These are phyloP conservation scores for Acmispon strigosus DNA, from an alignment of 306 rosid species.

Conservation along the genomic window DNA sequence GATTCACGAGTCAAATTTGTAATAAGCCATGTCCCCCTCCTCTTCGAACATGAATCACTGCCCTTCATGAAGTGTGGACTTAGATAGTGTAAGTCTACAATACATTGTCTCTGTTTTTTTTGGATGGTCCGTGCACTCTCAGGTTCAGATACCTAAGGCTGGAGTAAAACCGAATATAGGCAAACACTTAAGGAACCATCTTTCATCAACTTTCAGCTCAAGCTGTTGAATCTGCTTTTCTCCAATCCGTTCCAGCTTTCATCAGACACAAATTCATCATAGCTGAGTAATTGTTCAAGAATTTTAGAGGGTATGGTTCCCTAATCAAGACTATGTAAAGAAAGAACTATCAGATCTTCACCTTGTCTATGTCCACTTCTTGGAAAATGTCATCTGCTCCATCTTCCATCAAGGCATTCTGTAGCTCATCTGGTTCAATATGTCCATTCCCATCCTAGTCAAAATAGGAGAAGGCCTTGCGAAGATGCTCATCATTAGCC, in stretches of 20 bases:
- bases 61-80: too few relatives aligned
- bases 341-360: constrained; percentile 15
- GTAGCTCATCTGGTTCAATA: constrained; percentile 93
- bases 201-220: constrained; percentile 97
- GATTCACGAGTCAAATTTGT: too few relatives aligned
- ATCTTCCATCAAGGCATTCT: constrained; percentile 86
- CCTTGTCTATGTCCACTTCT: constrained; percentile 99
- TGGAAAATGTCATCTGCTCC: constrained; percentile 93
- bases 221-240: constrained; percentile 99
- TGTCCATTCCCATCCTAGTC: constrained; percentile 81
- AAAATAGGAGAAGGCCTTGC: constrained; percentile 90
- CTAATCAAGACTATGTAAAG: neutral
- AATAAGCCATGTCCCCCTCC: too few relatives aligned
- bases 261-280: constrained; percentile 96
- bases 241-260: constrained; percentile 99
- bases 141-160: constrained; percentile 8
- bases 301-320: constrained; percentile 20
- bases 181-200: constrained; percentile 75
- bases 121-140: neutral
- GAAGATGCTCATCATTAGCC: constrained; percentile 97
- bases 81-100: too few relatives aligned
- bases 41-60: too few relatives aligned
- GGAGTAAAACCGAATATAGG: constrained; percentile 34
- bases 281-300: constrained; percentile 50
- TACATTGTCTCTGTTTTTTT: too few relatives aligned